phyloP scores from a whole-genome alignment of 208 protist genomes.

The Crithidia brevicula region DNA sequence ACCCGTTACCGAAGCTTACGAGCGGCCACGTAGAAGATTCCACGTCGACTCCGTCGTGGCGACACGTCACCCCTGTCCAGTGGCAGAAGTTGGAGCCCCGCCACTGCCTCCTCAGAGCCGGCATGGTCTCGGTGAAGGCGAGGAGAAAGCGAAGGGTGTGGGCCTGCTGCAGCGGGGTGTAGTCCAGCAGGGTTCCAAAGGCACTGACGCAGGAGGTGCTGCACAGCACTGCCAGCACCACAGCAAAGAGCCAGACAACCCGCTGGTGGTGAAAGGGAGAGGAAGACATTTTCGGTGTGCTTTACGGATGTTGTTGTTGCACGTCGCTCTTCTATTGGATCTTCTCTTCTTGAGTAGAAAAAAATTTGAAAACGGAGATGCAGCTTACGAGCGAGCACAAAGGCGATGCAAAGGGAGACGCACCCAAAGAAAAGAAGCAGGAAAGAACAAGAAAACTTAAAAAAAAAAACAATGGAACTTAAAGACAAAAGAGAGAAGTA shows the following conservation, averaged over 20 bases:
- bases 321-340: background rate
- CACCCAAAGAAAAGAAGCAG: too few species aligned
- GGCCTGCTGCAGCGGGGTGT: slow-evolving; percentile 13
- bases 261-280: background rate
- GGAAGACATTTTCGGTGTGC: background rate
- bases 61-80: slow-evolving; percentile 9
- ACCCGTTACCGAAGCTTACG: background rate
- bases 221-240: background rate
- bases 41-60: background rate
- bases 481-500: too few species aligned
- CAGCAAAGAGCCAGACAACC: background rate
- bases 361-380: too few species aligned
- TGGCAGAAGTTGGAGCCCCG: slow-evolving; percentile 15
- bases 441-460: too few species aligned
- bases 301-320: background rate
- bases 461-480: too few species aligned
- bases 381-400: too few species aligned
- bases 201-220: background rate
- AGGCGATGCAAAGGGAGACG: too few species aligned
- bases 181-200: background rate
- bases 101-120: background rate
- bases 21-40: background rate
- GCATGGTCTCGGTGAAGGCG: slow-evolving; percentile 12
- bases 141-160: slow-evolving; percentile 12
- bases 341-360: background rate